These are phyloP conservation scores for Cochlearia excelsa DNA, from an alignment of 345 rosid genomes.

Conservation along the genomic window DNA sequence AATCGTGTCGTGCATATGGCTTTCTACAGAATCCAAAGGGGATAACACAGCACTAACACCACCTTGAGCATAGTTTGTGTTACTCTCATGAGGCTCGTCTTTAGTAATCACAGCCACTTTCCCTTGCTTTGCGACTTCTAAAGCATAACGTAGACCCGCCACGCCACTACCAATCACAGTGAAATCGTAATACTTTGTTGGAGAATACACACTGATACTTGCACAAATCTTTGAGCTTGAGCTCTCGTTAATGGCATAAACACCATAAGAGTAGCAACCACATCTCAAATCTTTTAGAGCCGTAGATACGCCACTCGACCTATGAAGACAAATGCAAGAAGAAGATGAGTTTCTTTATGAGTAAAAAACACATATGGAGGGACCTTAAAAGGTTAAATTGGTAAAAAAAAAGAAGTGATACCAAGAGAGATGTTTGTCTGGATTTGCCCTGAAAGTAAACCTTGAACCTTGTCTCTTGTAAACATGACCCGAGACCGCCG, in stretches of 20 bases:
- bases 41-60: constrained; percentile 97
- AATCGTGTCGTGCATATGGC: constrained; percentile 94
- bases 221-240: too few species aligned
- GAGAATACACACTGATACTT: constrained; percentile 39
- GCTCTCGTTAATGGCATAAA: constrained; percentile 24
- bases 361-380: neutral
- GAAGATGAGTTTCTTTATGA: neutral
- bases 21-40: constrained; percentile 93
- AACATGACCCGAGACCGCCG: constrained; percentile 35
- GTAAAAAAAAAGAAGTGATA: constrained; percentile 22
- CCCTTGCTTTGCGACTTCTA: constrained; percentile 90
- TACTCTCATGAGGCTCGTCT: constrained; percentile 97
- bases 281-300: constrained; percentile 40
- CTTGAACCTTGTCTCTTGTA: constrained; percentile 40
- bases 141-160: constrained; percentile 93
- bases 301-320: constrained; percentile 59
- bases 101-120: constrained; percentile 88
- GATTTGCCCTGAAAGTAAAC: constrained; percentile 44
- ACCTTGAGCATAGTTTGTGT: constrained; percentile 97
- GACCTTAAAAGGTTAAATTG: too few species aligned
- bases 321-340: constrained; percentile 27
- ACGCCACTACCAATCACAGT: constrained; percentile 93
- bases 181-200: constrained; percentile 81
- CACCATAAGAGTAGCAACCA: constrained; percentile 37
- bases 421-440: constrained; percentile 60